phyloP scores from a whole-genome alignment of 108 stramenopile genomes.

The Ochromonas danica region DNA sequence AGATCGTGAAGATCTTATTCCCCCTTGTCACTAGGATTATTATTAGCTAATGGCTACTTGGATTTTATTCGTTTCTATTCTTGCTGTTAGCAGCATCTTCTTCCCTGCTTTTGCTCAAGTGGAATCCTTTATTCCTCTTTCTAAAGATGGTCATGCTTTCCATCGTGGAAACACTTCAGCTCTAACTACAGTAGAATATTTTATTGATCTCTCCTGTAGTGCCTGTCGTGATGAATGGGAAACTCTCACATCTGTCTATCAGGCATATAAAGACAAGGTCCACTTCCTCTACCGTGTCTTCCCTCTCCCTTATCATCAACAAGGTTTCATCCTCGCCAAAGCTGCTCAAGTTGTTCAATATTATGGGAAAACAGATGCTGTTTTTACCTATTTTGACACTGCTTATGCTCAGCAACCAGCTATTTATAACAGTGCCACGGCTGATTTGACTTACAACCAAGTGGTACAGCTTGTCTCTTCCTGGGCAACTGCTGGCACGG shows the following conservation, averaged over 20 bases:
- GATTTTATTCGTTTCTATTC: too few species aligned
- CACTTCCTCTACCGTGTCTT: conserved; percentile 5
- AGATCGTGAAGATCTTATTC: too few species aligned
- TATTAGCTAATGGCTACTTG: too few species aligned
- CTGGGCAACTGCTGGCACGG: neutral
- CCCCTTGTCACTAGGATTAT: too few species aligned
- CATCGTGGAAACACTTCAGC: neutral
- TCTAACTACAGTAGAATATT: neutral
- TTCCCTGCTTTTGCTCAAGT: neutral
- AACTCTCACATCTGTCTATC: neutral
- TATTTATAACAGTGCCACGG: conserved; percentile 18
- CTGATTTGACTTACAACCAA: conserved; percentile 26
- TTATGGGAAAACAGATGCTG: neutral
- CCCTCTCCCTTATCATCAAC: conserved; percentile 30
- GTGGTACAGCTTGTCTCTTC: neutral
- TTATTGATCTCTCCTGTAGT: conserved; percentile 18
- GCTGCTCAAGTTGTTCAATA: neutral
- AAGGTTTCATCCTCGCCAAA: conserved; percentile 20
- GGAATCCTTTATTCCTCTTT: conserved; percentile 1
- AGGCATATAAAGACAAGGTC: conserved; percentile 3
- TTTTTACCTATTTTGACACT: conserved; percentile 12
- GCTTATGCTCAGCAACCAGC: conserved; percentile 9
- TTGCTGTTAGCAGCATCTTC: too few species aligned
- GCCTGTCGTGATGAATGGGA: neutral
- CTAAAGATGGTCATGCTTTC: neutral